A percentile compares a stretch with the other conserved stretches of the same genome.
Conservation (phyloP, 2,329 filamentous ascomycete genomes). For the Corinectria fuckeliana region DNA sequence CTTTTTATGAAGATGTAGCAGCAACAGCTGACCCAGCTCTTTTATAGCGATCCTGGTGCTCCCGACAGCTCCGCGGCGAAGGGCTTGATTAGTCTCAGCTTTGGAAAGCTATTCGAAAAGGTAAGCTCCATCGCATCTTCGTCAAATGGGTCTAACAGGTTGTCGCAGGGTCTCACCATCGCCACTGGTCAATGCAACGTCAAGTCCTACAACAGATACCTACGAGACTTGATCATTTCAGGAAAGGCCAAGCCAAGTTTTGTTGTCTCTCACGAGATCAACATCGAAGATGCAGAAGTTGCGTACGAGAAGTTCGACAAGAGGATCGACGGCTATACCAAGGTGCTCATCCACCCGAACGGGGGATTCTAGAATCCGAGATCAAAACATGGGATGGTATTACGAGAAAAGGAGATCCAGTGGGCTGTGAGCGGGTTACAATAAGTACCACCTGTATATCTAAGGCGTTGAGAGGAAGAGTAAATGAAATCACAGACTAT, state of each 20-base stretch:
- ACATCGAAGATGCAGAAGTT: slow-evolving; percentile 64
- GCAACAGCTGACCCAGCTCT: slow-evolving; percentile 12
- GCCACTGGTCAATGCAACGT: slow-evolving; percentile 72
- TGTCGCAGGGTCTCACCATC: slow-evolving; percentile 59
- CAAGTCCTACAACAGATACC: slow-evolving; percentile 70
- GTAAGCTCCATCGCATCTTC: slow-evolving; percentile 38
- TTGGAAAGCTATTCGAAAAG: slow-evolving; percentile 74
- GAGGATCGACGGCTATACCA: slow-evolving; percentile 70
- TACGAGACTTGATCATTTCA: slow-evolving; percentile 69
- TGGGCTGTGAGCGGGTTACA: neutral
- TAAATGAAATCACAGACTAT: neutral
- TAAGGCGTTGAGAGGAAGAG: slow-evolving; percentile 9
- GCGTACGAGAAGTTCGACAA: slow-evolving; percentile 73
- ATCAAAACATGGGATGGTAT: neutral
- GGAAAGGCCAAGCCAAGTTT: slow-evolving; percentile 71
- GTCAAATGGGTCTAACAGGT: neutral
- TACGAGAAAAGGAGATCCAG: neutral
- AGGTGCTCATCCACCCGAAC: slow-evolving; percentile 72
- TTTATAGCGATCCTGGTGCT: slow-evolving; percentile 64
- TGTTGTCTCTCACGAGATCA: slow-evolving; percentile 69
- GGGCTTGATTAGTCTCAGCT: slow-evolving; percentile 68
- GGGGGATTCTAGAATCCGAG: slow-evolving; percentile 44
- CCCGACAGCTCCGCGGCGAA: slow-evolving; percentile 66
- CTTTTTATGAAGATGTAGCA: neutral
- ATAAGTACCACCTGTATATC: slow-evolving; percentile 5